These are phyloP conservation scores for Zhuliangozyma blackwelliae DNA, from an alignment of 1,139 yeast genomes.

Conservation along the genomic window DNA sequence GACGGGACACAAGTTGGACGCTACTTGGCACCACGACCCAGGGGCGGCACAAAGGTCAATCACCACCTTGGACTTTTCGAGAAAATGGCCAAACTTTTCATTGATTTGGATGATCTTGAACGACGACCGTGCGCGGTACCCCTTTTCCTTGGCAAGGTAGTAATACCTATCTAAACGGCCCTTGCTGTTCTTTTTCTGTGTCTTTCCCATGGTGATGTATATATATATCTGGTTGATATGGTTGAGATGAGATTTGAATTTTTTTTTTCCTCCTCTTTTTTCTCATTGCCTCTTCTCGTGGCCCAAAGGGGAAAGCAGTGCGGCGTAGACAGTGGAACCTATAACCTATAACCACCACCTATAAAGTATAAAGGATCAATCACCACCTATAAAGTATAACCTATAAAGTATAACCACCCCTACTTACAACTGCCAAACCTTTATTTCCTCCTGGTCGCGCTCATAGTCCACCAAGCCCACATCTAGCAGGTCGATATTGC, in stretches of 20 bases:
- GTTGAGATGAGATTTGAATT: too few species aligned
- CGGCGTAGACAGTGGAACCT: too few species aligned
- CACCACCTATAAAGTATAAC: too few species aligned
- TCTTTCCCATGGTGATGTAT: slow-evolving; percentile 76
- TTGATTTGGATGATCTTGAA: slow-evolving; percentile 92
- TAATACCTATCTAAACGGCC: slow-evolving; percentile 99
- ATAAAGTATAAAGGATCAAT: too few species aligned
- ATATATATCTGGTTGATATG: too few species aligned
- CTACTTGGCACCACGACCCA: slow-evolving; percentile 99
- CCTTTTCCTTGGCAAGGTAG: slow-evolving; percentile 93
- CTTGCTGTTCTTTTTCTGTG: slow-evolving; percentile 94
- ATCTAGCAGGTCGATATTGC: slow-evolving; percentile 68
- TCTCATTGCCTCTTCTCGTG: too few species aligned
- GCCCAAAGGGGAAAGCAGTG: too few species aligned
- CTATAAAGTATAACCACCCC: too few species aligned
- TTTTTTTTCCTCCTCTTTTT: too few species aligned
- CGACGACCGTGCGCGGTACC: slow-evolving; percentile 98
- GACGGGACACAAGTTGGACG: slow-evolving; percentile 86
- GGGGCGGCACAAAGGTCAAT: slow-evolving; percentile 99
- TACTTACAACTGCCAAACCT: slow-evolving; percentile 7
- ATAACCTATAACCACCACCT: too few species aligned
- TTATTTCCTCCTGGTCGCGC: slow-evolving; percentile 6
- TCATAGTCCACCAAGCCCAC: slow-evolving; percentile 29
- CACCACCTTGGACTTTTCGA: slow-evolving; percentile 94
- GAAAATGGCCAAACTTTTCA: slow-evolving; percentile 92